Evolutionary conservation across 2,329 filamentous ascomycete species (phyloP).

Genomic region (Botryotinia convoluta): DNA sequence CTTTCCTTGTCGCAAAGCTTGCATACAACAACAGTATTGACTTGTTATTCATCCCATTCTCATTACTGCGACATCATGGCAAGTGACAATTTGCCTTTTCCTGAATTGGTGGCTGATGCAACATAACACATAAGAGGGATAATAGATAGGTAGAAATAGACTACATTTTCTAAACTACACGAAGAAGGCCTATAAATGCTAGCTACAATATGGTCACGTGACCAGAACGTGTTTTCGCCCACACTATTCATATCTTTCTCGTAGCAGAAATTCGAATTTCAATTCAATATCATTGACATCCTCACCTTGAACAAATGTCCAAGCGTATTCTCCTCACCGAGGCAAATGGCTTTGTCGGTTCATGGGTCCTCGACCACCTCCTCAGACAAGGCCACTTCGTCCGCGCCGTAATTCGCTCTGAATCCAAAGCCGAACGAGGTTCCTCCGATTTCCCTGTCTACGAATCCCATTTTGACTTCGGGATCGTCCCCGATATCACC

Average conservation of each 20-base stretch:
- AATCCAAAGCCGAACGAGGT: slow-evolving; percentile 45
- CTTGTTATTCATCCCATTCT: not conserved
- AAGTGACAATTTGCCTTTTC: not conserved
- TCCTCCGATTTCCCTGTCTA: slow-evolving; percentile 40
- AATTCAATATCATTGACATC: not conserved
- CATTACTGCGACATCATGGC: not conserved
- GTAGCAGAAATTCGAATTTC: not conserved
- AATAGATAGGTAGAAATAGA: too few species aligned
- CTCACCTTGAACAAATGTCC: slow-evolving; percentile 22
- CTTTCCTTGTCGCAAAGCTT: not conserved
- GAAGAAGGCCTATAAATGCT: too few species aligned
- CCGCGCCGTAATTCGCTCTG: slow-evolving; percentile 44
- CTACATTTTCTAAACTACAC: too few species aligned
- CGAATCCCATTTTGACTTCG: slow-evolving; percentile 40
- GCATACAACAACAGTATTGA: not conserved
- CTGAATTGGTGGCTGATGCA: not conserved
- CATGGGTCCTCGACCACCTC: slow-evolving; percentile 34
- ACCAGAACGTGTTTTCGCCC: too few species aligned
- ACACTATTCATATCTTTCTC: not conserved
- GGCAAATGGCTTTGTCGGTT: slow-evolving; percentile 37
- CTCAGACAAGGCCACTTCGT: slow-evolving; percentile 37
- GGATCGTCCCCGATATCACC: slow-evolving; percentile 69
- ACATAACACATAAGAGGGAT: too few species aligned
- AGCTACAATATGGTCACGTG: too few species aligned
- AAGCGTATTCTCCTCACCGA: slow-evolving; percentile 37